A percentile compares a stretch with the other conserved stretches of the same genome.
Evolutionary conservation across 2,329 filamentous ascomycete genomes (phyloP).

Genomic region (Fusarium longipes): DNA sequence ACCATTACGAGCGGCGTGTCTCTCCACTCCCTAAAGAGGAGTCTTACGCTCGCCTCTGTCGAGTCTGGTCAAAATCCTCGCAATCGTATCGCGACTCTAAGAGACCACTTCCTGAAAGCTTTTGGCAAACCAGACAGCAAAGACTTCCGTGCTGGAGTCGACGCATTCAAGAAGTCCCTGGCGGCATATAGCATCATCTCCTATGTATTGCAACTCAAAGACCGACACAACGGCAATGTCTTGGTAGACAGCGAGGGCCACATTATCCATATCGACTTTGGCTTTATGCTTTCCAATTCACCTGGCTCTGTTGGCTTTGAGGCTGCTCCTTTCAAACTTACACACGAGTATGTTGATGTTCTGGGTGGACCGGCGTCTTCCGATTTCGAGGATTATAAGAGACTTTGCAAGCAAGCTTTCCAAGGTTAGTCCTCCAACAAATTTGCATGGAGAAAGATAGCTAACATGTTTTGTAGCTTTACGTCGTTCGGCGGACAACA

Average conservation of each 20-base stretch:
- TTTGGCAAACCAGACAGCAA: slow-evolving; percentile 78
- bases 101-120: slow-evolving; percentile 83
- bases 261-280: slow-evolving; percentile 90
- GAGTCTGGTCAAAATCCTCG: slow-evolving; percentile 78
- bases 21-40: slow-evolving; percentile 86
- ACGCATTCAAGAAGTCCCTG: slow-evolving; percentile 83
- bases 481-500: slow-evolving; percentile 80
- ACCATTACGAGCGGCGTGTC: slow-evolving; percentile 90
- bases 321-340: slow-evolving; percentile 87
- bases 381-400: slow-evolving; percentile 81
- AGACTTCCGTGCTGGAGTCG: slow-evolving; percentile 76
- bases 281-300: slow-evolving; percentile 89
- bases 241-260: slow-evolving; percentile 87
- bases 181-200: slow-evolving; percentile 88
- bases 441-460: neutral
- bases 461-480: slow-evolving; percentile 63
- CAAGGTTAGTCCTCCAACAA: slow-evolving; percentile 66
- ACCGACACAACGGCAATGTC: slow-evolving; percentile 88
- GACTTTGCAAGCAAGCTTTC: slow-evolving; percentile 84
- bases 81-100: slow-evolving; percentile 81
- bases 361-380: slow-evolving; percentile 77
- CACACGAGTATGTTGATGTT: slow-evolving; percentile 87
- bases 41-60: slow-evolving; percentile 79
- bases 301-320: slow-evolving; percentile 87
- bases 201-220: slow-evolving; percentile 86